Evolutionary conservation across 2,329 filamentous ascomycete species (phyloP).

Genomic region (Lomentospora prolificans): DNA sequence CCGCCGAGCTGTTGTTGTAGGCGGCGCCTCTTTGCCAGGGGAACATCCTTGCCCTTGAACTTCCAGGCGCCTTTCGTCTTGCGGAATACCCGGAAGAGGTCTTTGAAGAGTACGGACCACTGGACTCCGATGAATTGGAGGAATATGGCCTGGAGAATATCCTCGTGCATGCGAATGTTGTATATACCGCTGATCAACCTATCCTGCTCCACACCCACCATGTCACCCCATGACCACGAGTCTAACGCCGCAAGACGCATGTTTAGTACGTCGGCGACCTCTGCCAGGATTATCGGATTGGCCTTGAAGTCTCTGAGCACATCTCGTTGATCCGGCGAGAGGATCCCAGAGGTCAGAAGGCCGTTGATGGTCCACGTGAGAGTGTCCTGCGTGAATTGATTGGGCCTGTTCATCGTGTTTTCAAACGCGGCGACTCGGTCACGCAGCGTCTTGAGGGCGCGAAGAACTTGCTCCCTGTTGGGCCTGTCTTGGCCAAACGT

Average conservation of each 20-base stretch:
- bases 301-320: conserved; percentile 32
- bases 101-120: conserved; percentile 35
- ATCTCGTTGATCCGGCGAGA: conserved; percentile 30
- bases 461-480: conserved; percentile 16
- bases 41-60: conserved; percentile 18
- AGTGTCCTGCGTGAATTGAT: conserved; percentile 24
- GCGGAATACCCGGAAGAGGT: conserved; percentile 22
- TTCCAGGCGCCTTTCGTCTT: conserved; percentile 25
- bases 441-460: conserved; percentile 19
- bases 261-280: conserved; percentile 43
- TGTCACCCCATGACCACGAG: conserved; percentile 36
- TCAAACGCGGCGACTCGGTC: conserved; percentile 22
- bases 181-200: conserved; percentile 39
- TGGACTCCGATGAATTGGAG: conserved; percentile 38
- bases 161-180: conserved; percentile 41
- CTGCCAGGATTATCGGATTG: conserved; percentile 30
- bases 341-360: conserved; percentile 31
- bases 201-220: conserved; percentile 30
- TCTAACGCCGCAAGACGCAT: conserved; percentile 35
- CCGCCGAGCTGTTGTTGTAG: conserved; percentile 27
- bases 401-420: conserved; percentile 16
- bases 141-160: conserved; percentile 41
- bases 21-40: conserved; percentile 19
- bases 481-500: conserved; percentile 27
- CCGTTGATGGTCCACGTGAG: conserved; percentile 31